Conservation (phyloP, 1,284 basidiomycete species). For the Leccinum pachyderme region DNA sequence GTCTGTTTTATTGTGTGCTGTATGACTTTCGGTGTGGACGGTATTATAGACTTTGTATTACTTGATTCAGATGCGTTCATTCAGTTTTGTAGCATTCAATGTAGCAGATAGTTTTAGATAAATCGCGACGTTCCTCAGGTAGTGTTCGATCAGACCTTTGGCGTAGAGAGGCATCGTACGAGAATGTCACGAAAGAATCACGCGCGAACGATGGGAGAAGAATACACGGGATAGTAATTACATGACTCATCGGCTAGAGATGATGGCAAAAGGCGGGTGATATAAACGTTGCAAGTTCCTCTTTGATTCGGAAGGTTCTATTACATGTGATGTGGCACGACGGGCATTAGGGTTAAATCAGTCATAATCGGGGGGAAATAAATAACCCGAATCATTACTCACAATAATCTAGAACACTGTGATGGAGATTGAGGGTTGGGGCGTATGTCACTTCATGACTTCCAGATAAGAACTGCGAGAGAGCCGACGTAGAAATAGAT, state of each 20-base stretch:
- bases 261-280: neutral
- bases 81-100: constrained; percentile 23
- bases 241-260: neutral
- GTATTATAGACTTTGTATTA: constrained; percentile 10
- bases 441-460: constrained; percentile 56
- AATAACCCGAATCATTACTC: constrained; percentile 7
- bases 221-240: neutral
- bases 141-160: too few relatives aligned
- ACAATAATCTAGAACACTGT: constrained; percentile 27
- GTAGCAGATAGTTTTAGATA: neutral
- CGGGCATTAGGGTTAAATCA: neutral
- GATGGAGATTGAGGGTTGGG: constrained; percentile 6
- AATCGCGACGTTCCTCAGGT: neutral
- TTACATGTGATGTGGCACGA: neutral
- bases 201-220: neutral
- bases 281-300: neutral
- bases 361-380: constrained; percentile 1
- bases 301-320: neutral
- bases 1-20: constrained; percentile 12
- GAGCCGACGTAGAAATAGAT: constrained; percentile 94
- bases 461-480: constrained; percentile 92
- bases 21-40: neutral
- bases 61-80: constrained; percentile 13
- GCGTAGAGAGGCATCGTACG: neutral
- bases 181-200: neutral